Evolutionary conservation across 169 alveolate genomes (phyloP).

Genomic region (Plasmodium chabaudi): DNA sequence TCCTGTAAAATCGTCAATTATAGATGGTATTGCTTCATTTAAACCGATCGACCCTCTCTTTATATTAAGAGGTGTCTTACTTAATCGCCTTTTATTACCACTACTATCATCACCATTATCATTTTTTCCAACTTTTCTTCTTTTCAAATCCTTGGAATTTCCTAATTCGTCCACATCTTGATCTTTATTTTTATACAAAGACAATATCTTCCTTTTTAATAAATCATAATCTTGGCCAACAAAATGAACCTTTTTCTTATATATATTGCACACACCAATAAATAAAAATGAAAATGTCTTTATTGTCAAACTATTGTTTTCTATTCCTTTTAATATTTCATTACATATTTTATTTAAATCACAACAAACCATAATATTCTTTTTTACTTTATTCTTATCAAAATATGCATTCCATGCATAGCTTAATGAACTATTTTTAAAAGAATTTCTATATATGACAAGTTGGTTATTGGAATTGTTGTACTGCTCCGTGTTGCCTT

Average conservation of each 20-base stretch:
- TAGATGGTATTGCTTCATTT: constrained; percentile 57
- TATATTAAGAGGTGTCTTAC: constrained; percentile 59
- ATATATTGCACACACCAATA: constrained; percentile 74
- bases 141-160: constrained; percentile 35
- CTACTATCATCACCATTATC: constrained; percentile 39
- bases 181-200: constrained; percentile 69
- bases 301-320: constrained; percentile 65
- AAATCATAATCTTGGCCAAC: constrained; percentile 73
- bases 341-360: constrained; percentile 65
- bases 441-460: constrained; percentile 42
- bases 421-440: constrained; percentile 48
- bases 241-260: constrained; percentile 70
- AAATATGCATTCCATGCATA: constrained; percentile 78
- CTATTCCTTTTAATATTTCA: constrained; percentile 67
- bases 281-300: constrained; percentile 70
- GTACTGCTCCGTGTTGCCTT: constrained; percentile 13
- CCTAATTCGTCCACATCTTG: constrained; percentile 36
- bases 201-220: constrained; percentile 68
- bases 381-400: constrained; percentile 72
- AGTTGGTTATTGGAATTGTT: constrained; percentile 37
- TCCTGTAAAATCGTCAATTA: constrained; percentile 47
- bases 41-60: constrained; percentile 66
- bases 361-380: constrained; percentile 73
- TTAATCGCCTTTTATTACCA: constrained; percentile 44
- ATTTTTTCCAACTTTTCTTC: constrained; percentile 56